A percentile compares a stretch with the other conserved stretches of the same genome.
phyloP scores from a whole-genome alignment of 768 basidiomycete species.

The Lactifluus pinguis region DNA sequence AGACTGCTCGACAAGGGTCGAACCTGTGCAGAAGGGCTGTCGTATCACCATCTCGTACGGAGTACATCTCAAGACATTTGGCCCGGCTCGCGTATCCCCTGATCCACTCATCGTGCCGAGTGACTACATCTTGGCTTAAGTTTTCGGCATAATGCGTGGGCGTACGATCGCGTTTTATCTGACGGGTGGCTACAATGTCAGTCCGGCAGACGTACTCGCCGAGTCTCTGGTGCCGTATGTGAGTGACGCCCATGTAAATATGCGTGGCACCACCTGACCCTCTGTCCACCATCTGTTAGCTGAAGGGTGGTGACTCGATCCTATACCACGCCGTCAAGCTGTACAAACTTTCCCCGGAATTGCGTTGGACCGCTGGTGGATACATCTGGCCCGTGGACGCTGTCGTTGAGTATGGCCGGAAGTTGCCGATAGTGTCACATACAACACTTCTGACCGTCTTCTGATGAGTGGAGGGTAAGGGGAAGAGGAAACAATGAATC shows the following conservation, averaged over 20 bases:
- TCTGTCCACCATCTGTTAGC: constrained; percentile 29
- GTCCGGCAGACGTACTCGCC: constrained; percentile 60
- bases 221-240: constrained; percentile 65
- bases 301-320: constrained; percentile 69
- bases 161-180: constrained; percentile 66
- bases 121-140: constrained; percentile 62
- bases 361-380: constrained; percentile 77
- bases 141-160: constrained; percentile 64
- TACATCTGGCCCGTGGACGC: constrained; percentile 74
- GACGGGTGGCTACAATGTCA: constrained; percentile 56
- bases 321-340: constrained; percentile 70
- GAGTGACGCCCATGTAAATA: constrained; percentile 24
- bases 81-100: constrained; percentile 39
- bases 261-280: not conserved
- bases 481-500: constrained; percentile 25
- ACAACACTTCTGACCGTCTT: constrained; percentile 28
- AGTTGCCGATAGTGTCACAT: constrained; percentile 31
- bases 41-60: constrained; percentile 63
- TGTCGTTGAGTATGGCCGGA: constrained; percentile 48
- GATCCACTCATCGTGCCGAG: constrained; percentile 65
- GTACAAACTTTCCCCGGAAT: constrained; percentile 63
- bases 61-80: constrained; percentile 60
- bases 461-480: constrained; percentile 37
- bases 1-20: constrained; percentile 69
- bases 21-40: constrained; percentile 61